Evolutionary conservation across 2,329 filamentous ascomycete species (phyloP).

Genomic region (Penicillium sp.): DNA sequence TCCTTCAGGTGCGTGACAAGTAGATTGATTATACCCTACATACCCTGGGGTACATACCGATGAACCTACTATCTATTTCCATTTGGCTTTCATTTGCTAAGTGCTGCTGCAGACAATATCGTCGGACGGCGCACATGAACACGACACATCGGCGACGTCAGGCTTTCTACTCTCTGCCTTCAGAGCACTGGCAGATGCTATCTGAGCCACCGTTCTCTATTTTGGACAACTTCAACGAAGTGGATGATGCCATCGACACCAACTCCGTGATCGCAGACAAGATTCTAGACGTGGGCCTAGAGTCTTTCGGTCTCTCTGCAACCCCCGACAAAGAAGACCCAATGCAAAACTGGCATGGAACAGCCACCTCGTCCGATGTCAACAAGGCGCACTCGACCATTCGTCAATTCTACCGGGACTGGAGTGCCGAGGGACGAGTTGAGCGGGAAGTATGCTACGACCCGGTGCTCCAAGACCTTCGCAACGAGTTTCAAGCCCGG

Average conservation of each 20-base stretch:
- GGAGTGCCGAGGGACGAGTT: slow-evolving; percentile 69
- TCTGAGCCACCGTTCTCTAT: slow-evolving; percentile 77
- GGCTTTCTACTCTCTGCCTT: slow-evolving; percentile 86
- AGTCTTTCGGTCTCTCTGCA: slow-evolving; percentile 58
- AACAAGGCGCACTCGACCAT: slow-evolving; percentile 92
- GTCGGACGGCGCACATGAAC: slow-evolving; percentile 79
- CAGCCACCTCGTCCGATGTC: slow-evolving; percentile 68
- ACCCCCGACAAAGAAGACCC: slow-evolving; percentile 37
- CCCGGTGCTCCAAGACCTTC: slow-evolving; percentile 65
- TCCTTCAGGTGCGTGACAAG: slow-evolving; percentile 70
- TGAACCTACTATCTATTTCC: neutral
- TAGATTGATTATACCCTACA: neutral
- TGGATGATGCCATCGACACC: slow-evolving; percentile 82
- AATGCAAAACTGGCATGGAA: slow-evolving; percentile 60
- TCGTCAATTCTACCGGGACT: slow-evolving; percentile 91
- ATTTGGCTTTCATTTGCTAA: slow-evolving; percentile 2
- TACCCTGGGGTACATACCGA: neutral
- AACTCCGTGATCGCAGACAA: slow-evolving; percentile 79
- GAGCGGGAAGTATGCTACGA: slow-evolving; percentile 76
- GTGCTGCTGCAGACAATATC: slow-evolving; percentile 63
- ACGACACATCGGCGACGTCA: slow-evolving; percentile 85
- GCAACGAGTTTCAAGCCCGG: slow-evolving; percentile 41
- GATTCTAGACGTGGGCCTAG: slow-evolving; percentile 67
- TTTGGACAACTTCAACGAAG: slow-evolving; percentile 68
- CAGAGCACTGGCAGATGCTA: slow-evolving; percentile 76